These are phyloP conservation scores for Chaetomiaceae sp. DNA, from an alignment of 2,329 filamentous ascomycete genomes.

Conservation along the genomic window DNA sequence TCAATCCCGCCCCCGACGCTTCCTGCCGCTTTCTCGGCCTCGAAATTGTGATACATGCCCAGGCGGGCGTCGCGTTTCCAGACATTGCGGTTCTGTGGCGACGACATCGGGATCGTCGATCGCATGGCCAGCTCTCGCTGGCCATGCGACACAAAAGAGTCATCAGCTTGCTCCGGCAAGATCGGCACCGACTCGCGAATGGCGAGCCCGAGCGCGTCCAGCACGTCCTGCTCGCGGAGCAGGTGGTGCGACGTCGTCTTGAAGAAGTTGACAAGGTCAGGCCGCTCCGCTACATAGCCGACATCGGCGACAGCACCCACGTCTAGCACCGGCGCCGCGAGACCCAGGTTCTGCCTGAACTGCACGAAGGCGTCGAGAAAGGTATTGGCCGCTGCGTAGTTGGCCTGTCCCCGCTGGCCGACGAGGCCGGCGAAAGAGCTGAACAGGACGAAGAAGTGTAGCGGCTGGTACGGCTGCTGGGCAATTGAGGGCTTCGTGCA, in stretches of 20 bases:
- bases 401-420: conserved; percentile 27
- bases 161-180: too few species aligned
- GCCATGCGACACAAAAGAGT: too few species aligned
- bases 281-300: conserved; percentile 19
- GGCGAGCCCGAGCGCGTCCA: conserved; percentile 22
- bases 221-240: conserved; percentile 27
- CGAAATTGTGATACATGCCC: too few species aligned
- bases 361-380: conserved; percentile 30
- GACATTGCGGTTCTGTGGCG: too few species aligned
- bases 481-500: conserved; percentile 6
- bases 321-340: conserved; percentile 28
- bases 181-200: too few species aligned
- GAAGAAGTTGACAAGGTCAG: conserved; percentile 19
- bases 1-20: too few species aligned
- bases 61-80: too few species aligned
- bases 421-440: conserved; percentile 31
- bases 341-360: conserved; percentile 22
- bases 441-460: conserved; percentile 36
- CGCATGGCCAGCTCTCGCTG: too few species aligned
- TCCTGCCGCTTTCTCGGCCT: too few species aligned
- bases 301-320: conserved; percentile 28
- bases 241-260: conserved; percentile 27
- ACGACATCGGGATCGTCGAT: too few species aligned
- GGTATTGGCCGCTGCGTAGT: conserved; percentile 33
- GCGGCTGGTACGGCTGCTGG: too few species aligned